Conservation (phyloP, 768 basidiomycete genomes). For the Asterophora parasitica region DNA sequence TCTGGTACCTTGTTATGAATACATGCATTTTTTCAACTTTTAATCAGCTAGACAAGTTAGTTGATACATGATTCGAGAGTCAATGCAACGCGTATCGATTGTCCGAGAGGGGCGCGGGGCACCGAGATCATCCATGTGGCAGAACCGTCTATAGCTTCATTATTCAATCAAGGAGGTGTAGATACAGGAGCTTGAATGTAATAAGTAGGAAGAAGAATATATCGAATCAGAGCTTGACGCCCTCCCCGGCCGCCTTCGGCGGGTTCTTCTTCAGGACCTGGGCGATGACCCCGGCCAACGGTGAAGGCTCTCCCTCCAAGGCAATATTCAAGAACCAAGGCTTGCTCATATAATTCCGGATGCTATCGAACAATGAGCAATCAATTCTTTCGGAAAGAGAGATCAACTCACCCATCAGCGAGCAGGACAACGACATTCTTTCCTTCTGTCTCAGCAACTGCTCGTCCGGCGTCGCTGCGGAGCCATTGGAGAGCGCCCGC, state of each 20-base stretch:
- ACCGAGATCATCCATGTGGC: no score
- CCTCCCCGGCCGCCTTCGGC: no score
- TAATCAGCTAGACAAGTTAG: background rate
- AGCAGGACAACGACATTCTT: conserved; percentile 86
- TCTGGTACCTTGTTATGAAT: no score
- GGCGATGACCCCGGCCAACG: conserved; percentile 46
- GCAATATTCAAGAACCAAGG: conserved; percentile 82
- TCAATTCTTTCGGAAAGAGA: conserved; percentile 1
- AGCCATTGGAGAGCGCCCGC: conserved; percentile 77
- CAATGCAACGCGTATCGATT: no score
- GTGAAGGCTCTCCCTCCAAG: conserved; percentile 48
- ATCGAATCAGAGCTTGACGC: conserved; percentile 1
- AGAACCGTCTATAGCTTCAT: no score
- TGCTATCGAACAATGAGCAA: conserved; percentile 35
- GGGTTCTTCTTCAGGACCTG: conserved; percentile 18
- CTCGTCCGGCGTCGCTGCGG: conserved; percentile 59
- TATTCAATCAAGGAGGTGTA: background rate
- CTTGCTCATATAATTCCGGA: conserved; percentile 94
- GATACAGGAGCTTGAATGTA: background rate
- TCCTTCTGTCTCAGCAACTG: conserved; percentile 60
- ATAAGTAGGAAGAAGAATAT: background rate
- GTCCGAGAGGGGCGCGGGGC: no score
- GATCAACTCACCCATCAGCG: conserved; percentile 74
- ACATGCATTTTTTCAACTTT: no score
- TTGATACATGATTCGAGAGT: no score